Conservation (phyloP, 805 yeast species). For the Candida loeiensis region DNA sequence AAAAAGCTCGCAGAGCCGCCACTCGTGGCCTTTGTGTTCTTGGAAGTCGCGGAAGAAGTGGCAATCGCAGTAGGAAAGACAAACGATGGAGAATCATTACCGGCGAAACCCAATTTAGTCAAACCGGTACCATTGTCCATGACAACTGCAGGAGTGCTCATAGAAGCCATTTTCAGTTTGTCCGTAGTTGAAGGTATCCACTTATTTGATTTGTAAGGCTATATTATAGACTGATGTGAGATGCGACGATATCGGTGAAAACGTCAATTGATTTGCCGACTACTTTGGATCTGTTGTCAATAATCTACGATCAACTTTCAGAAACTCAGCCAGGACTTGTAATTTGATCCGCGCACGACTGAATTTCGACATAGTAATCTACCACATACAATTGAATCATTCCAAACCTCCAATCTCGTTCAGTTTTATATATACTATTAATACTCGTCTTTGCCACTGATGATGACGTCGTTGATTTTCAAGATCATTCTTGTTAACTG, state of each 20-base stretch:
- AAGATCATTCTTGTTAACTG: conserved; percentile 97
- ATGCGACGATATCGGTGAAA: not conserved
- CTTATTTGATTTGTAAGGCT: not conserved
- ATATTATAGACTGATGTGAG: not conserved
- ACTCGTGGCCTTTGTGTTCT: conserved; percentile 36
- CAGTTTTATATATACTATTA: conserved; percentile 18
- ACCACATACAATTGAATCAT: too few relatives aligned
- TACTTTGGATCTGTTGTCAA: conserved; percentile 1
- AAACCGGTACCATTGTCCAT: conserved; percentile 99
- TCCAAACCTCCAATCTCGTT: not conserved
- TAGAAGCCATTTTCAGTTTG: conserved; percentile 47
- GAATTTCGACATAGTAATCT: not conserved
- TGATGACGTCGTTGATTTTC: conserved; percentile 94
- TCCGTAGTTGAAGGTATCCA: not conserved
- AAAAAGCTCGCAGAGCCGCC: conserved; percentile 42
- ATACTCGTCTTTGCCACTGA: conserved; percentile 78
- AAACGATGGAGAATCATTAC: conserved; percentile 96
- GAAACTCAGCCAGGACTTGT: not conserved
- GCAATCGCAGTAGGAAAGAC: conserved; percentile 96
- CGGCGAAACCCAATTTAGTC: conserved; percentile 97
- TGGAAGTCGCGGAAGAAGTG: conserved; percentile 53
- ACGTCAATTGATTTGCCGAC: not conserved
- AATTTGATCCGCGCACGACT: not conserved
- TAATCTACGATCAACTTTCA: conserved; percentile 1
- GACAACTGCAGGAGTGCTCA: conserved; percentile 88